Evolutionary conservation across 495 filamentous ascomycete species (phyloP), one percentile per base, ranked within the genome.

Genomic region (Glutinoglossum americanum): DNA sequence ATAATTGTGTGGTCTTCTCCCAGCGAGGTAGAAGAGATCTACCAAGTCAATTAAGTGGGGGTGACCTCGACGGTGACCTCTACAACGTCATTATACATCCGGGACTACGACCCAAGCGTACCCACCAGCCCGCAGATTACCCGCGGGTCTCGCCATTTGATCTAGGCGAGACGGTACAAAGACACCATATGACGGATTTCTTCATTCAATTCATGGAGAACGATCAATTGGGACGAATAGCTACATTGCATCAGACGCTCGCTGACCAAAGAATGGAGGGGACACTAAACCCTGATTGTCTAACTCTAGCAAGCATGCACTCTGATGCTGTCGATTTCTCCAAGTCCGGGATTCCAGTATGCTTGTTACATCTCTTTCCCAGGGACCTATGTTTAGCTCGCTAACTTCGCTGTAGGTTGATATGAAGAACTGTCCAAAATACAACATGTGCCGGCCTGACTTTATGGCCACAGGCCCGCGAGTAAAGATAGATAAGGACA

Each of bases 251-350:
- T 60, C 74, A 80, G 63, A 74, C 83, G 9, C 61, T 85, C 11
- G 84, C 84, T 0, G 87, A 89, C 65, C 72, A 77, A 59, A 64
- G 66, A 28, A n/a, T 48, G 0, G 23, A 56, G 0, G 87, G 87
- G 0, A 80, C 82, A 0, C 65, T 69, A 0, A 66, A 84, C 59
- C 59, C 61, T 0, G 70, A 78, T 32, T 90, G 85, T 57, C 66
- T 79, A 17, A 68, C 66, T 13, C 71, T 93, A 1, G 85, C 87
- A 3, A 71, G 77, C 56, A 66, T 92, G 64, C 80, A 83, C 56
- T 92, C 86, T 0, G 81, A 73, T 0, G 86, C 84, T 0, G 87
- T 94, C 0, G 87, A 94, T 65, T 94, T 83, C 61, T 84, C 81
- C 1, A 92, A 94, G 64, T 81, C 83, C 0, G 87, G 87, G 0